These are phyloP conservation scores for Vickermania spadyakhi DNA, from an alignment of 208 protist genomes.

Conservation along the genomic window DNA sequence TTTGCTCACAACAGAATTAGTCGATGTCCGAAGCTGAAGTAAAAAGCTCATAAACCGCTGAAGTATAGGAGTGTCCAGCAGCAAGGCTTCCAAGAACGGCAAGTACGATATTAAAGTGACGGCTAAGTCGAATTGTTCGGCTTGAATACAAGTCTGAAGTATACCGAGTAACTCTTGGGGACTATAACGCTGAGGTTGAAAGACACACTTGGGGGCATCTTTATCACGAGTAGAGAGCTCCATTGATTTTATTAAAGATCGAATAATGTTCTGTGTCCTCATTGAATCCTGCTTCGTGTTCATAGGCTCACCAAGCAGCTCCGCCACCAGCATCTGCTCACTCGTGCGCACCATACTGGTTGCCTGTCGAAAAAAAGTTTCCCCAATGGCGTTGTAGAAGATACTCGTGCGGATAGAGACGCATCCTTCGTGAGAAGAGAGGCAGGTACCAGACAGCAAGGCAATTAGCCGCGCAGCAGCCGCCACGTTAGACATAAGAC, in stretches of 20 bases:
- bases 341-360: slow-evolving; percentile 34
- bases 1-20: slow-evolving; percentile 9
- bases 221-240: slow-evolving; percentile 13
- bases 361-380: slow-evolving; percentile 25
- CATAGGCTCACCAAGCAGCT: slow-evolving; percentile 31
- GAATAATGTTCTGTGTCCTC: slow-evolving; percentile 13
- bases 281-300: slow-evolving; percentile 3
- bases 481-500: slow-evolving; percentile 64
- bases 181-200: slow-evolving; percentile 39
- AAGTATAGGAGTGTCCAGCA: slow-evolving; percentile 23
- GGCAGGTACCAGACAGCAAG: slow-evolving; percentile 57
- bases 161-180: slow-evolving; percentile 53
- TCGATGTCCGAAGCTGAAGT: slow-evolving; percentile 15
- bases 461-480: slow-evolving; percentile 59
- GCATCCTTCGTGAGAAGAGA: slow-evolving; percentile 25
- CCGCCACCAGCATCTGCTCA: slow-evolving; percentile 40
- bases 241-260: slow-evolving; percentile 31
- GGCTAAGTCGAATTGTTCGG: slow-evolving; percentile 38
- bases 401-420: slow-evolving; percentile 32
- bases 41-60: slow-evolving; percentile 41
- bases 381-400: slow-evolving; percentile 44
- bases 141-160: slow-evolving; percentile 45
- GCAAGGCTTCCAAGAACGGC: slow-evolving; percentile 55
- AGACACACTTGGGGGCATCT: slow-evolving; percentile 13
- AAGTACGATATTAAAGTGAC: slow-evolving; percentile 40